phyloP scores from a whole-genome alignment of 257 asterid species.

The Solanum lignicaule region DNA sequence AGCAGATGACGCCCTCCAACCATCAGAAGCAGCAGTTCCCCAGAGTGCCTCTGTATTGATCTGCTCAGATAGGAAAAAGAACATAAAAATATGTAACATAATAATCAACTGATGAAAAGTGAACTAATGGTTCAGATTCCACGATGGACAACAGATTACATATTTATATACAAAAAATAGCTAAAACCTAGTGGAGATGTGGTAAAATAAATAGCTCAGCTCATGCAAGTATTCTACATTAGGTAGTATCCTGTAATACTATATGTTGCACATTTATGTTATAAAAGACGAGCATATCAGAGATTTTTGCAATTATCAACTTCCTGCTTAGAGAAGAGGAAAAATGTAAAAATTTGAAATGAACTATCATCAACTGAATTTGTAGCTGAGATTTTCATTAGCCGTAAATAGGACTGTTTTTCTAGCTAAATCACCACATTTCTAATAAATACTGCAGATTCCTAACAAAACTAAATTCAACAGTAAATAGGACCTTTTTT shows the following conservation, averaged over 20 bases:
- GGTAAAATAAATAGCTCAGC: background rate
- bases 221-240: background rate
- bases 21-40: slow-evolving; percentile 71
- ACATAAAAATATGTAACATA: background rate
- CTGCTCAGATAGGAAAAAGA: slow-evolving; percentile 29
- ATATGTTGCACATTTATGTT: background rate
- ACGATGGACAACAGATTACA: background rate
- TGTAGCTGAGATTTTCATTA: background rate
- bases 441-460: background rate
- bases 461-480: background rate
- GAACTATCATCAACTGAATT: background rate
- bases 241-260: background rate
- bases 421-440: background rate
- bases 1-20: slow-evolving; percentile 96
- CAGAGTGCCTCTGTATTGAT: slow-evolving; percentile 69
- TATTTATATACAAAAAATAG: background rate
- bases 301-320: background rate
- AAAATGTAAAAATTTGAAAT: background rate
- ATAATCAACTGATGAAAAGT: background rate
- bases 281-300: background rate
- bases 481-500: background rate
- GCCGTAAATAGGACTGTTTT: background rate
- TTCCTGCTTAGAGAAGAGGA: background rate
- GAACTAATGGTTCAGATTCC: background rate
- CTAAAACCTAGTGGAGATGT: background rate